These are phyloP conservation scores for Zasmidium cellare DNA, from an alignment of 2,329 filamentous ascomycete species.

Conservation along the genomic window DNA sequence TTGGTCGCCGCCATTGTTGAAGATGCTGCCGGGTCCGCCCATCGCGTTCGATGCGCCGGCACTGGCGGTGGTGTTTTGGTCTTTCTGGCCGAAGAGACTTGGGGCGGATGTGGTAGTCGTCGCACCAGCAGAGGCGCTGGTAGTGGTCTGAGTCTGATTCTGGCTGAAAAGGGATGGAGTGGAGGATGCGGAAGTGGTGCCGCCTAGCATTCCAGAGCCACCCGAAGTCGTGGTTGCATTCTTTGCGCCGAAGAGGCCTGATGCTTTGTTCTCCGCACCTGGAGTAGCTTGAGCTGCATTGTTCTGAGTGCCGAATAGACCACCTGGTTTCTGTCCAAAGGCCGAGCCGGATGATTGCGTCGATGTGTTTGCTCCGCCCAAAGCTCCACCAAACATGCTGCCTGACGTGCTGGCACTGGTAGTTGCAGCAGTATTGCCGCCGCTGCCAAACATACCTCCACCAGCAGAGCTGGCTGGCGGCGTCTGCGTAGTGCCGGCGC, in stretches of 20 bases:
- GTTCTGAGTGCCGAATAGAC: conserved; percentile 6
- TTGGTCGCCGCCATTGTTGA: not conserved
- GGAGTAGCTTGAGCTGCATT: conserved; percentile 7
- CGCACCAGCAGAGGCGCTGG: not conserved
- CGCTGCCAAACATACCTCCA: conserved; percentile 14
- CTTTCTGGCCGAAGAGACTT: not conserved
- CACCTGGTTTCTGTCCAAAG: conserved; percentile 1
- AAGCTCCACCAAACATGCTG: conserved; percentile 16
- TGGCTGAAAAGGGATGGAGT: not conserved
- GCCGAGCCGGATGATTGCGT: not conserved
- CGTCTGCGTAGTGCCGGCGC: not conserved
- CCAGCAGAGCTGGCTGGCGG: conserved; percentile 1
- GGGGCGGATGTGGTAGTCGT: not conserved
- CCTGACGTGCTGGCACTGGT: conserved; percentile 4
- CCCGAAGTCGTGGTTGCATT: conserved; percentile 6
- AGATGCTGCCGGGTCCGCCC: not conserved
- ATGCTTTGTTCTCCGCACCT: conserved; percentile 7
- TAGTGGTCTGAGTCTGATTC: not conserved
- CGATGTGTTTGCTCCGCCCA: not conserved
- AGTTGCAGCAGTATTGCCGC: not conserved
- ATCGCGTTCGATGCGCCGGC: not conserved
- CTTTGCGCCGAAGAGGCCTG: conserved; percentile 1
- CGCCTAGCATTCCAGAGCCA: conserved; percentile 10
- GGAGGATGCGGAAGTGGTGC: conserved; percentile 1
- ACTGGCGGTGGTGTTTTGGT: not conserved